Evolutionary conservation across 257 asterid species (phyloP).

Genomic region (Scutellaria baicalensis): DNA sequence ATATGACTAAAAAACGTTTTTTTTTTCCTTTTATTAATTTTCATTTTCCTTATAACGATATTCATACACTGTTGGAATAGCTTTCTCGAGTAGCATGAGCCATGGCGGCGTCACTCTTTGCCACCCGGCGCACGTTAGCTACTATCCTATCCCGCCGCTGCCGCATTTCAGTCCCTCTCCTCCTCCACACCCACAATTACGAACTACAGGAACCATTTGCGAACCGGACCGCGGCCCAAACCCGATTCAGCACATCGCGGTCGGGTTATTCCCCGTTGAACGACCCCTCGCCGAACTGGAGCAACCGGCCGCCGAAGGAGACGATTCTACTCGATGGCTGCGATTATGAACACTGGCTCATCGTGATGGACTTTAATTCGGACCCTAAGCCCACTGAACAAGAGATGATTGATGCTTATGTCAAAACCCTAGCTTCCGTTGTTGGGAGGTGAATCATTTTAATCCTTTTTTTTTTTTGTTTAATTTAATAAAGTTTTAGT

Average conservation of each 20-base stretch:
- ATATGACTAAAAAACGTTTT: no score
- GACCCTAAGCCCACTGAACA: slow-evolving; percentile 70
- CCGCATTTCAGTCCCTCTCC: slow-evolving; percentile 33
- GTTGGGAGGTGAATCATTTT: slow-evolving; percentile 53
- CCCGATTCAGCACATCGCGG: slow-evolving; percentile 53
- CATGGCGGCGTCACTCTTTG: slow-evolving; percentile 51
- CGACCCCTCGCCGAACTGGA: slow-evolving; percentile 97
- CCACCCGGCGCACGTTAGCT: slow-evolving; percentile 67
- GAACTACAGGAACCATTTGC: slow-evolving; percentile 5
- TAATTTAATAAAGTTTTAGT: not conserved
- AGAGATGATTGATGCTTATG: slow-evolving; percentile 73
- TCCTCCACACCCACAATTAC: slow-evolving; percentile 19
- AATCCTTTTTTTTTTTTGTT: not conserved
- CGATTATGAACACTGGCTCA: slow-evolving; percentile 95
- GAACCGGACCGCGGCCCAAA: slow-evolving; percentile 14
- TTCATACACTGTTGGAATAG: not conserved
- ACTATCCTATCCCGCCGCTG: slow-evolving; percentile 42
- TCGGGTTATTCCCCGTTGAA: slow-evolving; percentile 84
- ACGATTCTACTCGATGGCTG: slow-evolving; percentile 89
- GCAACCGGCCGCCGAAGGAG: slow-evolving; percentile 94
- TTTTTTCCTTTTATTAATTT: no score
- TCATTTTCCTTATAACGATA: not conserved
- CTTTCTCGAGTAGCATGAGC: not conserved
- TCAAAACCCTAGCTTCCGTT: slow-evolving; percentile 74
- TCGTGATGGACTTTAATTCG: slow-evolving; percentile 68